Conservation (phyloP, 2,329 filamentous ascomycete genomes). For the Penicillium frequentans region DNA sequence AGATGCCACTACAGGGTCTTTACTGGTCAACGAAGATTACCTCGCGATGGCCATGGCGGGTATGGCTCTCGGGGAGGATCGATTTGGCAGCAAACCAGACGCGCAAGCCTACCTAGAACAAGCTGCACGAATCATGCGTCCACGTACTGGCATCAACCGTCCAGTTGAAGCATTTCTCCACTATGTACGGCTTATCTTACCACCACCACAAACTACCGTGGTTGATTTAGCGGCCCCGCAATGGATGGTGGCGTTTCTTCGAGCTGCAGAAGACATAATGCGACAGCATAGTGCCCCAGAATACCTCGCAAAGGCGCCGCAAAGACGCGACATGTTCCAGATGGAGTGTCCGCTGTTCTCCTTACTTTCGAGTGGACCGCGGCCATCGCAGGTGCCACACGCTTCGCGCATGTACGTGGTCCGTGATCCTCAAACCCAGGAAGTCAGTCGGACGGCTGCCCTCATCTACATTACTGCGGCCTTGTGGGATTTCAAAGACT, state of each 20-base stretch:
- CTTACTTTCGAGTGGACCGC: slow-evolving; percentile 43
- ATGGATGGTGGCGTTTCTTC: slow-evolving; percentile 38
- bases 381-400: slow-evolving; percentile 37
- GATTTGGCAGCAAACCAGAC: slow-evolving; percentile 34
- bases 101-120: slow-evolving; percentile 30
- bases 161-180: slow-evolving; percentile 33
- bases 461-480: slow-evolving; percentile 42
- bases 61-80: slow-evolving; percentile 39
- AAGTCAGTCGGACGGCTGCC: slow-evolving; percentile 37
- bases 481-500: slow-evolving; percentile 36
- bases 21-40: slow-evolving; percentile 27
- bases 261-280: slow-evolving; percentile 36
- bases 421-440: slow-evolving; percentile 31
- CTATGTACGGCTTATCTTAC: slow-evolving; percentile 35
- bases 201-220: slow-evolving; percentile 17
- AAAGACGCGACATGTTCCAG: slow-evolving; percentile 32
- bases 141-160: slow-evolving; percentile 25
- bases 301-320: slow-evolving; percentile 30
- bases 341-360: slow-evolving; percentile 40
- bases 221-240: slow-evolving; percentile 21
- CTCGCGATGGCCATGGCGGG: slow-evolving; percentile 36
- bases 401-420: slow-evolving; percentile 40
- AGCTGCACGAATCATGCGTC: slow-evolving; percentile 33
- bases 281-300: slow-evolving; percentile 25
- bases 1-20: slow-evolving; percentile 21